A percentile compares a stretch with the other conserved stretches of the same genome.
Conservation (phyloP, 305 asterid species). For the Vinca major region DNA sequence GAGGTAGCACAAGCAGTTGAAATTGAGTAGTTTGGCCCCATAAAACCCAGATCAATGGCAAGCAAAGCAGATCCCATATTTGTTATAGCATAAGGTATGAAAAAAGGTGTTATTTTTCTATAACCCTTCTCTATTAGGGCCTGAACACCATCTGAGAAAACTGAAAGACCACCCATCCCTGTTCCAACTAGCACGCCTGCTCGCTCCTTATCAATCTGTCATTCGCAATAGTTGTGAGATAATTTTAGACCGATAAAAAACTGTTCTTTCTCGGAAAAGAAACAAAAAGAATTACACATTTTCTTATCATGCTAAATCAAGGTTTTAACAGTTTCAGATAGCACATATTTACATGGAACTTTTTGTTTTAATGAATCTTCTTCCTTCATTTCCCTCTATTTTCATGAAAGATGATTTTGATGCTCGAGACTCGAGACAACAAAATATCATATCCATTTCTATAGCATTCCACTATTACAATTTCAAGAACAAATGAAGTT, state of each 20-base stretch:
- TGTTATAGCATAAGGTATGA: conserved; percentile 59
- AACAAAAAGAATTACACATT: not conserved
- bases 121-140: conserved; percentile 51
- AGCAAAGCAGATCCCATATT: conserved; percentile 72
- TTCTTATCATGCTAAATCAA: not conserved
- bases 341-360: not conserved
- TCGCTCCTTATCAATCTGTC: conserved; percentile 43
- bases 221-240: not conserved
- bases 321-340: not conserved
- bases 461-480: not conserved
- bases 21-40: conserved; percentile 53
- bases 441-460: not conserved
- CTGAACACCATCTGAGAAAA: conserved; percentile 56
- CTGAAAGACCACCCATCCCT: conserved; percentile 58
- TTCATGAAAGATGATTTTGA: not conserved
- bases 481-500: not conserved
- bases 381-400: not conserved
- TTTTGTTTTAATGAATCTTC: not conserved
- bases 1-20: conserved; percentile 38
- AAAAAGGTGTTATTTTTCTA: conserved; percentile 61
- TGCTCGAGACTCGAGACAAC: not conserved
- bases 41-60: conserved; percentile 57
- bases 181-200: conserved; percentile 59
- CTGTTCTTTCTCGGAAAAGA: too few species aligned
- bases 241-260: too few species aligned